Evolutionary conservation across 169 alveolate genomes (phyloP).

Genomic region (Plasmodium malariae): DNA sequence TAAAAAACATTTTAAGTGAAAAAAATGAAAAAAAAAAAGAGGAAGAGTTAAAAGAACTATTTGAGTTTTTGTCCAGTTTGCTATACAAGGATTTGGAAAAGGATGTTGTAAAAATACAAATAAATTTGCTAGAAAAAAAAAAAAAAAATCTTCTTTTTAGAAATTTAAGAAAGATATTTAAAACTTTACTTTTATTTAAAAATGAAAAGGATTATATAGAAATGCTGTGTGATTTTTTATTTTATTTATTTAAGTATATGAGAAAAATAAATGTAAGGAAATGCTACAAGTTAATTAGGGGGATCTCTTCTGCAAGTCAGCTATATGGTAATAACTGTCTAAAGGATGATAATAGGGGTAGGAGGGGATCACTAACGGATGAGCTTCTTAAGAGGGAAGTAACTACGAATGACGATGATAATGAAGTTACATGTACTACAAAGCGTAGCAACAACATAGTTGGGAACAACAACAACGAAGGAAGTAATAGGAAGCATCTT

Average conservation of each 20-base stretch:
- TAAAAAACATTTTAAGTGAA: conserved; percentile 8
- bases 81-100: conserved; percentile 27
- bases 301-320: neutral
- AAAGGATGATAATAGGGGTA: neutral
- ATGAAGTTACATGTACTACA: neutral
- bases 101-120: conserved; percentile 21
- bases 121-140: conserved; percentile 1
- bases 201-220: conserved; percentile 15
- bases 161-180: conserved; percentile 42
- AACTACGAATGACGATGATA: neutral
- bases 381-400: no score
- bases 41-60: conserved; percentile 17
- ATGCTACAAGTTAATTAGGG: conserved; percentile 29
- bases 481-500: no score
- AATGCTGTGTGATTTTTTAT: conserved; percentile 27
- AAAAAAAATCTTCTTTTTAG: conserved; percentile 29
- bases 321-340: neutral
- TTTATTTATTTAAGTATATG: conserved; percentile 61
- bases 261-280: conserved; percentile 36
- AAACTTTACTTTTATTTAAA: conserved; percentile 9
- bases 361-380: no score
- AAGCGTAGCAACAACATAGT: neutral
- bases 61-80: conserved; percentile 15
- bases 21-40: conserved; percentile 11
- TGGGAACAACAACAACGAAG: neutral